phyloP scores from a whole-genome alignment of 208 protist genomes.

The Leishmania gerbilli region DNA sequence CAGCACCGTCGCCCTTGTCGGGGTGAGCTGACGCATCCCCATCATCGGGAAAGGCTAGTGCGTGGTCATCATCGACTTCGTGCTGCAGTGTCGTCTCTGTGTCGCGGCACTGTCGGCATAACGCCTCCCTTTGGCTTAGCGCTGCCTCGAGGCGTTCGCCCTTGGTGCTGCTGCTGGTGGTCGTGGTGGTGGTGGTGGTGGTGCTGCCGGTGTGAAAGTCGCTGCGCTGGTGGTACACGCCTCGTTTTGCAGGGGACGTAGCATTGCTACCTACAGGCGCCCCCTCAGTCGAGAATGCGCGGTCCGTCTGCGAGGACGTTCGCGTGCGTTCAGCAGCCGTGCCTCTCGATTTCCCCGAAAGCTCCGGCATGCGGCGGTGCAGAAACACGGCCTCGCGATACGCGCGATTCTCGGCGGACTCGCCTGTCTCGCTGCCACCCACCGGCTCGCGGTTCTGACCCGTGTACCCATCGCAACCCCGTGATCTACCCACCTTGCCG shows the following conservation, averaged over 20 bases:
- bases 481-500: not conserved
- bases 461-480: not conserved
- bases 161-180: not conserved
- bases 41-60: not conserved
- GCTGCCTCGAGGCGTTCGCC: not conserved
- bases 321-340: not conserved
- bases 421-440: not conserved
- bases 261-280: not conserved
- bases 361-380: slow-evolving; percentile 25
- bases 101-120: slow-evolving; percentile 6
- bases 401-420: slow-evolving; percentile 17
- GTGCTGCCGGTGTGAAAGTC: not conserved
- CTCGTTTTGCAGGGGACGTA: not conserved
- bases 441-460: not conserved
- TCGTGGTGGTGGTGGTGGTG: too few species aligned
- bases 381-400: slow-evolving; percentile 30
- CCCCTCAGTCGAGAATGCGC: not conserved
- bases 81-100: slow-evolving; percentile 8
- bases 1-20: not conserved
- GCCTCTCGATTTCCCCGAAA: not conserved
- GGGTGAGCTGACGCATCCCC: not conserved
- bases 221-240: not conserved
- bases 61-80: not conserved
- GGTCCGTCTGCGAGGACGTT: not conserved
- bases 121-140: not conserved